A percentile compares a stretch with the other conserved stretches of the same genome.
Evolutionary conservation across 768 basidiomycete species (phyloP).

Genomic region (Trametes cingulata): DNA sequence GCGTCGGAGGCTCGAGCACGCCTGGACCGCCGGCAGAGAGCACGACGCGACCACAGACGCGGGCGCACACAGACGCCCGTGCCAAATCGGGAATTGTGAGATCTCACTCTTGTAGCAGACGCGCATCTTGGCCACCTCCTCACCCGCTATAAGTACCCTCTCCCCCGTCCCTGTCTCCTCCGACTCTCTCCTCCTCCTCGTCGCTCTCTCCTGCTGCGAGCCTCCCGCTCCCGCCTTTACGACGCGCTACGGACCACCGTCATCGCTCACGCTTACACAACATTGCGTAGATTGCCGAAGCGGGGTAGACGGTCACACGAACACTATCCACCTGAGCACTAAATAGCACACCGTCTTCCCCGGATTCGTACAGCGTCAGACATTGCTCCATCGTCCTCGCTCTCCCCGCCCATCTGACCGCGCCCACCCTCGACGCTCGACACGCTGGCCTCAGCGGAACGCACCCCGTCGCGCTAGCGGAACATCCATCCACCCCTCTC

Average conservation of each 20-base stretch:
- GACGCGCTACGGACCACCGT: background rate
- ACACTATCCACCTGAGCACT: constrained; percentile 12
- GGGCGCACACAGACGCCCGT: constrained; percentile 6
- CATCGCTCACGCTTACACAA: background rate
- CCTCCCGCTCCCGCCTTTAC: background rate
- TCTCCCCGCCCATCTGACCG: background rate
- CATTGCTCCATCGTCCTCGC: background rate
- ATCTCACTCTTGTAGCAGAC: background rate
- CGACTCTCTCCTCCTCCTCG: background rate
- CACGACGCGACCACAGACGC: background rate
- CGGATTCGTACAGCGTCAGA: constrained; percentile 2
- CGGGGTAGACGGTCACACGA: constrained; percentile 21
- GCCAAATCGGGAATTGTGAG: background rate
- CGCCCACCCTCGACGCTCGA: background rate
- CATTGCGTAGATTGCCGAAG: constrained; percentile 19
- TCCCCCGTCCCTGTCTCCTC: background rate
- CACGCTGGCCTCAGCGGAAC: background rate
- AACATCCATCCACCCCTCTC: background rate
- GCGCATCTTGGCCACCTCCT: background rate
- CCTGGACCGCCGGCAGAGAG: constrained; percentile 5
- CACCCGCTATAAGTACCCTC: background rate
- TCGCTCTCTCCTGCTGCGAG: background rate
- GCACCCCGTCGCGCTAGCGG: constrained; percentile 1
- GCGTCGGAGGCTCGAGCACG: constrained; percentile 2
- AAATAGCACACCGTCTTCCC: constrained; percentile 3